Base-by-base conservation (phyloP, 2,329 filamentous ascomycete species). In the Xylariaceae sp. region DNA sequence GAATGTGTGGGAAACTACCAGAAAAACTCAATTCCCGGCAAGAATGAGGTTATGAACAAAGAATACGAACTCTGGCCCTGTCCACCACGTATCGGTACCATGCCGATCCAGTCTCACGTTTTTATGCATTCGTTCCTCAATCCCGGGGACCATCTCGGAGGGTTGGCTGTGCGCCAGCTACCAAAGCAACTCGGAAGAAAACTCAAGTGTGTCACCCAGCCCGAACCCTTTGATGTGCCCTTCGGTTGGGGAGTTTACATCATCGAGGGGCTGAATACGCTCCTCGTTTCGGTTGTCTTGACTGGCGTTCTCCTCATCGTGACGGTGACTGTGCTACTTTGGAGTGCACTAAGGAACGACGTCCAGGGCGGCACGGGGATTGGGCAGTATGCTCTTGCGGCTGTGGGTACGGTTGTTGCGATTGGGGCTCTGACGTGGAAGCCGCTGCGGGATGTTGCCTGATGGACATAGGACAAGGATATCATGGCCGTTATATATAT, bases 51-150 rank as follows among this genome's bases (percentile, higher is more conserved):
- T 2, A n/a, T 34, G 8, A 50, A 24, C 7, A 43, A 29, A 14
- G 55, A 63, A 41, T 67, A 65, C 39, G 37, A 50, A 6, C 62
- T 61, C 29, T 40, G 24, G 1, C 64, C 64, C 4, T 66, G 58
- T 24, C 63, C 63, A 1, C 61, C 64, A 12, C 39, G n/a, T 4
- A 51, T 63, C 11, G 59, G 61, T 2, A 5, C 28, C 2, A 6
- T 65, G 6, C 64, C 64, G 1, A 53, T 67, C 1, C 59, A 57
- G 2, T 54, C 59, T 11, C 59, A 67, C 29, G 36, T 67, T 7
- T 66, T 65, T 24, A 67, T 67, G 63, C 64, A 67, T 36, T 58
- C 55, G 1, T 65, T 67, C 21, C 39, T 62, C 8, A 55, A 65
- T 14, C 59, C 59, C 0, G 56, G 58, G 0, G 63, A 67, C 9